Percentiles rank a stretch among this genome's conserved stretches.
These are phyloP conservation scores for Melaleuca alternifolia DNA, from an alignment of 345 rosid genomes.

Conservation along the genomic window DNA sequence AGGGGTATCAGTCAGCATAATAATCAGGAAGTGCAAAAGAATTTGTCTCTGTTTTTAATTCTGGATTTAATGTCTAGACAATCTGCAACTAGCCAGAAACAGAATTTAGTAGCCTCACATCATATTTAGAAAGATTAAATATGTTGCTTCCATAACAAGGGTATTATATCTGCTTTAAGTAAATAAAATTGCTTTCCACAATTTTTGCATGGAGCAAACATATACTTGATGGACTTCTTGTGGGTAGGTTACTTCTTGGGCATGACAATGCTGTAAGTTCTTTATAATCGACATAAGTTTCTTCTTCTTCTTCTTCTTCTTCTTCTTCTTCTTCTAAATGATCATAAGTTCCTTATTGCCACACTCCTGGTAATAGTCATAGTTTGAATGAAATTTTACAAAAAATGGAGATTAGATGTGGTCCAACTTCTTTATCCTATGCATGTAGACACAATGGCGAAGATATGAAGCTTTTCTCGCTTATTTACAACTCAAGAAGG, in stretches of 20 bases:
- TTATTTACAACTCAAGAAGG: constrained; percentile 46
- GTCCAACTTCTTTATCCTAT: background rate
- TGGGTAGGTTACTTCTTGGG: background rate
- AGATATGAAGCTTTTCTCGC: constrained; percentile 29
- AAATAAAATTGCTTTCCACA: background rate
- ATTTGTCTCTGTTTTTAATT: background rate
- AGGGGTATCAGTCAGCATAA: background rate
- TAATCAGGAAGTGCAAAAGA: background rate
- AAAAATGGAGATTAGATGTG: background rate
- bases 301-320: background rate
- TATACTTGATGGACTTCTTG: background rate
- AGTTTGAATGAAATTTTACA: background rate
- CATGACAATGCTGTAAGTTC: no score
- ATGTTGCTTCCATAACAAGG: background rate
- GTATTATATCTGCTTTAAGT: background rate
- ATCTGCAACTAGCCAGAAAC: background rate
- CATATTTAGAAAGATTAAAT: background rate
- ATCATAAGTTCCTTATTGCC: background rate
- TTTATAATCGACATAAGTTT: background rate
- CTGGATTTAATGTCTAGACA: background rate
- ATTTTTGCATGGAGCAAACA: background rate
- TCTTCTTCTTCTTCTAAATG: background rate
- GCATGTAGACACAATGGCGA: constrained; percentile 36
- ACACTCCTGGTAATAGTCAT: background rate
- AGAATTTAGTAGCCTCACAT: background rate